Percentiles rank a stretch among this genome's conserved stretches.
These are phyloP conservation scores for Penicillium turbatum DNA, from an alignment of 495 filamentous ascomycete species.

Conservation along the genomic window DNA sequence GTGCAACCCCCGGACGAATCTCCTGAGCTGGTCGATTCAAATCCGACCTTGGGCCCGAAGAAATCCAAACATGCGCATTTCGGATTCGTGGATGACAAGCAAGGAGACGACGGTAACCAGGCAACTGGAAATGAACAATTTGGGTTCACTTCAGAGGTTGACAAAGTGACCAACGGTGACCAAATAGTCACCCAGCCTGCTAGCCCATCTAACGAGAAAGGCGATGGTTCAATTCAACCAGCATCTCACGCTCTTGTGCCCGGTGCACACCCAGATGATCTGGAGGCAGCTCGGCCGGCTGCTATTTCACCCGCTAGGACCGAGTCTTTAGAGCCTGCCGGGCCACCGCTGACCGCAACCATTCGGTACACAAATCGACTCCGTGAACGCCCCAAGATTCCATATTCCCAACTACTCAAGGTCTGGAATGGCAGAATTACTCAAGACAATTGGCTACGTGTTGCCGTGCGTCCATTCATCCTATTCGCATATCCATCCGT, in stretches of 20 bases:
- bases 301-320: conserved; percentile 31
- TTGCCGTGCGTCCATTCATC: conserved; percentile 73
- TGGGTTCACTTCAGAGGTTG: not conserved
- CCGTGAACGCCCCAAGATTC: conserved; percentile 55
- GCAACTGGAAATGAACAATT: conserved; percentile 2
- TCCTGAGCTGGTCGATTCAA: conserved; percentile 4
- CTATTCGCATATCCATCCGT: conserved; percentile 85
- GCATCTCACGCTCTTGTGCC: conserved; percentile 7
- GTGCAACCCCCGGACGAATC: conserved; percentile 15
- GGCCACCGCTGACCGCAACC: conserved; percentile 19
- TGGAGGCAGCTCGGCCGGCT: conserved; percentile 20
- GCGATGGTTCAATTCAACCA: conserved; percentile 6
- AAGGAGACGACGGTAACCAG: conserved; percentile 16
- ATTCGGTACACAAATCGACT: conserved; percentile 57
- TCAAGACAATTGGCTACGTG: conserved; percentile 73
- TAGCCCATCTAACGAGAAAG: conserved; percentile 14
- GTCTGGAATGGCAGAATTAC: conserved; percentile 73
- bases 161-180: not conserved
- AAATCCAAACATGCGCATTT: conserved; percentile 44
- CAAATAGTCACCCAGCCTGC: not conserved
- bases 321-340: conserved; percentile 26
- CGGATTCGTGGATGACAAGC: conserved; percentile 48
- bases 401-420: conserved; percentile 65
- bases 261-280: conserved; percentile 11
- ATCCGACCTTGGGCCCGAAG: conserved; percentile 9